These are phyloP conservation scores for Tetradesmus obliquus DNA, from an alignment of 139 green algal genomes.

Conservation along the genomic window DNA sequence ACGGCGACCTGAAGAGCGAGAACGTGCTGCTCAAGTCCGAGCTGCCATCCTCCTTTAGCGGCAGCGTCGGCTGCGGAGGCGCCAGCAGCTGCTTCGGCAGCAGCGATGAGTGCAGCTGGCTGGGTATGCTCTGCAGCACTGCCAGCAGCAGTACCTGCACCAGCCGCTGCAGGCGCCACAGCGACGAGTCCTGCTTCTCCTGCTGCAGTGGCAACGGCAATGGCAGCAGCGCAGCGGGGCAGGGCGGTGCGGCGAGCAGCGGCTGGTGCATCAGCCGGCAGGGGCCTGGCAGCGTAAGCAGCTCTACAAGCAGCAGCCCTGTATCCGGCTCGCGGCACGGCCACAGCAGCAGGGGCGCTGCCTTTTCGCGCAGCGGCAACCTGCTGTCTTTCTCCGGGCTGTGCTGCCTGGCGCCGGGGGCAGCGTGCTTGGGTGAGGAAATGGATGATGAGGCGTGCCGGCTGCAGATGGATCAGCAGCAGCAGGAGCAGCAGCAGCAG, in stretches of 20 bases:
- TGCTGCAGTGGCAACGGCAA: neutral
- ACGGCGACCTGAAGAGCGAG: conserved; percentile 41
- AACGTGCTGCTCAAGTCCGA: conserved; percentile 30
- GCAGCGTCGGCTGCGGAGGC: neutral
- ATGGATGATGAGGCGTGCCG: neutral
- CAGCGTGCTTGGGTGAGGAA: neutral
- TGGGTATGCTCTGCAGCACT: neutral
- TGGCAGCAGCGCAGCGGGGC: neutral
- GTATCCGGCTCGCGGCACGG: neutral
- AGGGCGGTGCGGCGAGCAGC: neutral
- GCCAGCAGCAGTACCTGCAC: neutral
- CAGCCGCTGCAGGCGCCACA: neutral
- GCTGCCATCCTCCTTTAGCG: neutral
- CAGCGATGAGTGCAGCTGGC: conserved; percentile 10
- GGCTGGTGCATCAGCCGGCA: conserved; percentile 15
- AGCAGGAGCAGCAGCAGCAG: neutral
- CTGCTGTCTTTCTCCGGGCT: conserved; percentile 20
- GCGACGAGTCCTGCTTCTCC: conserved; percentile 26
- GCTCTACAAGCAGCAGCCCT: neutral
- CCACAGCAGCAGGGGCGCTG: neutral
- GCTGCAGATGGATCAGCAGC: neutral
- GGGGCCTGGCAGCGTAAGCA: neutral
- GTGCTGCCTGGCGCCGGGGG: neutral
- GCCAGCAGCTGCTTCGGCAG: conserved; percentile 11
- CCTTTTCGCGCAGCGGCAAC: neutral